Base-by-base conservation (phyloP, 352 stramenopile genomes). In the Phytophthora ramorum region DNA sequence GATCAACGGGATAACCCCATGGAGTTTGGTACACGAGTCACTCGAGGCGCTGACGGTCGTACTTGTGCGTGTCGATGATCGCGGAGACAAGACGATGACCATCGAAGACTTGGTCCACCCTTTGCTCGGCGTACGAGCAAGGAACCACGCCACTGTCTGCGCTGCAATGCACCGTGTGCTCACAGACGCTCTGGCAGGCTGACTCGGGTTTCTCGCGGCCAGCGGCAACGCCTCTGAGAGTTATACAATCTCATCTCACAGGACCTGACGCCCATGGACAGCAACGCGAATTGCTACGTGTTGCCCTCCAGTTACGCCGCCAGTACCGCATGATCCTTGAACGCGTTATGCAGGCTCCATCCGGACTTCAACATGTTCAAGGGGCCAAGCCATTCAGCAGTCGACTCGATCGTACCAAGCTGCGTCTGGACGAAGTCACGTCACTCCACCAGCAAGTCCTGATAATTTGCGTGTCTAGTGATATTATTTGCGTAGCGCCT, bases 381-480 rank as follows among this genome's bases (percentile, higher is more conserved):
- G 37, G 37, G 14, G 20, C 34, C 24, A 51, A 19, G 7, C 32
- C 22, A 38, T 58, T 53, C 20, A 71, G 20, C 49, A 71, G 43
- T 59, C 55, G 37, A 55, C 10, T 59, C 55, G 37, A 55, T 10
- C 43, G 20, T 43, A 40, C 17, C 22, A 45, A 54, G 47, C 61
- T 63, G 53, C 35, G 46, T 37, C n/a, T 26, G 41, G 26, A 38
- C 17, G 7, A 30, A 24, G 30, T 60, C 38, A 41, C 37, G 57
- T 61, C 48, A 67, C 57, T 60, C 6, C 41, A 52, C 17, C 22
- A 22, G 44, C 24, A 30, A 49, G 14, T 41, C 49, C 43, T 58
- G 26, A 72, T 55, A 55, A 62, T 69, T 68, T 45, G 28, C 54
- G 38, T 52, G n/a, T 69, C 49, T 49, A n/a, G n/a, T 43, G 41